A percentile compares a stretch with the other conserved stretches of the same genome.
These are phyloP conservation scores for Ampelomyces quisqualis DNA, from an alignment of 2,329 filamentous ascomycete genomes.

Conservation along the genomic window DNA sequence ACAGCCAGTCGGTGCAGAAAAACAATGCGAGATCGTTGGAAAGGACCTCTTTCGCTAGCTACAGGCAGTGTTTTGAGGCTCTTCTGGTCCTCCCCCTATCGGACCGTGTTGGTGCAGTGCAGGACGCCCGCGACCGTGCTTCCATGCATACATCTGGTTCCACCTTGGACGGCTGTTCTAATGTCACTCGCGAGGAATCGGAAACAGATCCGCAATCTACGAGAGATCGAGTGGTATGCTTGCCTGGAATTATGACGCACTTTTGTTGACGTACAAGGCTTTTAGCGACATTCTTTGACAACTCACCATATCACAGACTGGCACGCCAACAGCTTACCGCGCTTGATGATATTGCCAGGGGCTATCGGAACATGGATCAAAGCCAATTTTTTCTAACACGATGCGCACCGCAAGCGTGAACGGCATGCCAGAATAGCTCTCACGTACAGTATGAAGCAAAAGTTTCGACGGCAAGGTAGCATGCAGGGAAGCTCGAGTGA, in stretches of 20 bases:
- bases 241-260: constrained; percentile 36
- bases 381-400: too few relatives aligned
- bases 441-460: too few relatives aligned
- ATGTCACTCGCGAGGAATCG: constrained; percentile 36
- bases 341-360: not conserved
- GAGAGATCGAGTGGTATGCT: too few relatives aligned
- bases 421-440: too few relatives aligned
- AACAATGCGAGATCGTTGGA: too few relatives aligned
- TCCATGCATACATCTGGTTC: constrained; percentile 20
- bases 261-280: constrained; percentile 14
- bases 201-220: constrained; percentile 35
- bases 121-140: constrained; percentile 20
- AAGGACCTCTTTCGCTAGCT: too few relatives aligned
- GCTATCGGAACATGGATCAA: not conserved
- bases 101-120: constrained; percentile 17
- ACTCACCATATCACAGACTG: too few relatives aligned
- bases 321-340: too few relatives aligned
- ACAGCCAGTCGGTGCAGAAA: too few relatives aligned
- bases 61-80: constrained; percentile 10
- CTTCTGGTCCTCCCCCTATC: constrained; percentile 13
- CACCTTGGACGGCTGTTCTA: constrained; percentile 19
- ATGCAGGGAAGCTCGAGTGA: constrained; percentile 27
- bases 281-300: constrained; percentile 12
- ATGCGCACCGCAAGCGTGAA: too few relatives aligned
- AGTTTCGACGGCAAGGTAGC: constrained; percentile 7